Percentiles rank a stretch among this genome's conserved stretches.
Evolutionary conservation across 2,329 filamentous ascomycete genomes (phyloP).

Genomic region (Epicoccum nigrum): DNA sequence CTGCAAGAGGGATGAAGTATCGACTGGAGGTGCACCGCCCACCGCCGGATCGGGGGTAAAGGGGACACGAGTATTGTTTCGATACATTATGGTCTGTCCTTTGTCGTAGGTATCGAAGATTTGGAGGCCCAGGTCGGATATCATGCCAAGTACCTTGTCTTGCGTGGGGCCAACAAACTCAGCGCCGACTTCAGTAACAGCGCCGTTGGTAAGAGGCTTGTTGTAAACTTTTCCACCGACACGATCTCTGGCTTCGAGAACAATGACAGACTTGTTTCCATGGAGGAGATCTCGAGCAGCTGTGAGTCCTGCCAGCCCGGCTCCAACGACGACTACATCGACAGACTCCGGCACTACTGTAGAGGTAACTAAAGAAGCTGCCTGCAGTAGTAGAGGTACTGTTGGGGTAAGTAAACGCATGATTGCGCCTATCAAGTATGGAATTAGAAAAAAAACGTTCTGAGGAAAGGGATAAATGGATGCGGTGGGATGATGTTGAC

Average conservation of each 20-base stretch:
- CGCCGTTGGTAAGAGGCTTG: conserved; percentile 24
- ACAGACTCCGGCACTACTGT: conserved; percentile 17
- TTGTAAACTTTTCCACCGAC: conserved; percentile 60
- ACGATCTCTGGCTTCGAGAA: conserved; percentile 58
- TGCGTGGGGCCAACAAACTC: conserved; percentile 35
- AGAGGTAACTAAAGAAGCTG: neutral
- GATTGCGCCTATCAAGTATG: neutral
- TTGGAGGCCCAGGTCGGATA: conserved; percentile 24
- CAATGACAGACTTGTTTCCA: conserved; percentile 49
- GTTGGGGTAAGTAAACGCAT: neutral
- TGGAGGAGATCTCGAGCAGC: conserved; percentile 44
- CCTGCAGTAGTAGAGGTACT: neutral
- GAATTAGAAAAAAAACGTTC: neutral
- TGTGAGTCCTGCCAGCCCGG: conserved; percentile 45
- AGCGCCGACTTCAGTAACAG: conserved; percentile 29
- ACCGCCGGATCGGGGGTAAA: conserved; percentile 21
- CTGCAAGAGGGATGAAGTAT: conserved; percentile 15
- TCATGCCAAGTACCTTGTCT: conserved; percentile 24
- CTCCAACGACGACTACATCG: conserved; percentile 52
- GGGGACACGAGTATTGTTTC: conserved; percentile 14
- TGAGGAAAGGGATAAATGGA: neutral
- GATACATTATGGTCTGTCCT: conserved; percentile 24
- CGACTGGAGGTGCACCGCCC: conserved; percentile 22
- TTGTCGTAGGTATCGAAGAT: conserved; percentile 25
- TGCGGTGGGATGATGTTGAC: neutral